Evolutionary conservation across 129 eudicot species (phyloP), one percentile per base, ranked within the genome.

Genomic region (Deinandra increscens): DNA sequence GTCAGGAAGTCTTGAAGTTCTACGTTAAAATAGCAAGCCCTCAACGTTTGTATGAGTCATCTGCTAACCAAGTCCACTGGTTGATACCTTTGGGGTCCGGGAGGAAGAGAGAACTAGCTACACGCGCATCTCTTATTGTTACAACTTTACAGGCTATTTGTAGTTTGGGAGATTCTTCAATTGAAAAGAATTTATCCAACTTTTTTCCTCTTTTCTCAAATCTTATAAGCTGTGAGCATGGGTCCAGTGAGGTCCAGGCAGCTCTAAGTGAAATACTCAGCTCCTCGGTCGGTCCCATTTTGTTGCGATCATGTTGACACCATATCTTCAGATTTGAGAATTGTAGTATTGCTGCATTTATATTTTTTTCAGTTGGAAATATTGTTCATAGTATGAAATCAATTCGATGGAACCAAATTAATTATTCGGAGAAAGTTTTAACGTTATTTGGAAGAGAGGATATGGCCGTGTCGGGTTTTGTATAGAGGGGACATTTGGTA

Each of bases 171-270:
- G 87, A 89, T 31, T 64, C 91, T 64, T 86, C 86, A 2, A 86
- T 93, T 55, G 96, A 84, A 83, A 87, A 66, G 85, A 87, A 76
- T 85, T 41, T 93, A 74, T 19, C 80, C 8, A 4, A 29, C 38
- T 83, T 92, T 75, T 88, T 92, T 66, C 96, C 98, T 45, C 70
- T 88, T 58, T 69, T 92, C 60, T 79, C 96, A 2, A 73, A 87
- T 75, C 75, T 92, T 82, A 89, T 92, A 42, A 84, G 90, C 19
- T 92, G 96, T 3, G 95, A 92, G 75, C 98, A 92, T 48, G 98
- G 98, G 50, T 92, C 98, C 22, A 78, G 75, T 39, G 98, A 92
- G 71, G 91, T 92, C 74, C 98, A 88, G 78, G 60, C 72, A 33
- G 96, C 98, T 17, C 77, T 93, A 61, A 87, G 96, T 50, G 87